Evolutionary conservation across 1,284 basidiomycete genomes (phyloP).

Genomic region (Leccinum angustisporum): DNA sequence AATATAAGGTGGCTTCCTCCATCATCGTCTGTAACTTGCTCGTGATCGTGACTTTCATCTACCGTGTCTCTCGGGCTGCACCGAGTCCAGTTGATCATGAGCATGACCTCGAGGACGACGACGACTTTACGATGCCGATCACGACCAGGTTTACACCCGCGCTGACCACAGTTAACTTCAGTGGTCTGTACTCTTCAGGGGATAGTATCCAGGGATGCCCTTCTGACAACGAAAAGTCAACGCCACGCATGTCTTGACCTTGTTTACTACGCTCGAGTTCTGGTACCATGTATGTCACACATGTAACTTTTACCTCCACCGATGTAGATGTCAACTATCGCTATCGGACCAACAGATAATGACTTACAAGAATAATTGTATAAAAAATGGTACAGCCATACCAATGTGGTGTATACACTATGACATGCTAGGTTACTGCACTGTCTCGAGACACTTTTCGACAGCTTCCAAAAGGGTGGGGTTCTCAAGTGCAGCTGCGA

Average conservation of each 20-base stretch:
- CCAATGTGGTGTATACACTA: slow-evolving; percentile 5
- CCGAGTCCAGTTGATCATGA: background rate
- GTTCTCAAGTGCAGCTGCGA: slow-evolving; percentile 96
- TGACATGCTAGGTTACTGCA: background rate
- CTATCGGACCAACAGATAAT: background rate
- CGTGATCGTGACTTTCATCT: slow-evolving; percentile 21
- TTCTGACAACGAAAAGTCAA: background rate
- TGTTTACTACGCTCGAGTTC: background rate
- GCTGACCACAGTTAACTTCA: slow-evolving; percentile 13
- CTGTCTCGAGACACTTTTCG: slow-evolving; percentile 77
- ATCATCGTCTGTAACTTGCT: slow-evolving; percentile 24
- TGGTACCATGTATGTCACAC: background rate
- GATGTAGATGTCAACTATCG: background rate
- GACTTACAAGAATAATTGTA: background rate
- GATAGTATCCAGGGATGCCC: background rate
- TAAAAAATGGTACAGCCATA: background rate
- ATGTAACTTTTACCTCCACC: background rate
- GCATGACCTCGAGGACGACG: slow-evolving; percentile 1
- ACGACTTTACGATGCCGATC: slow-evolving; percentile 6
- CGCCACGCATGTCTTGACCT: background rate
- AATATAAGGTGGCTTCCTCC: slow-evolving; percentile 15
- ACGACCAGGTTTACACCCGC: background rate
- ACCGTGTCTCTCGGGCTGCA: slow-evolving; percentile 9
- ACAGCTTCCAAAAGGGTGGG: slow-evolving; percentile 83
- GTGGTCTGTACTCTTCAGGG: background rate